phyloP scores from a whole-genome alignment of 495 filamentous ascomycete genomes.

The Penicillium simplicissimum region DNA sequence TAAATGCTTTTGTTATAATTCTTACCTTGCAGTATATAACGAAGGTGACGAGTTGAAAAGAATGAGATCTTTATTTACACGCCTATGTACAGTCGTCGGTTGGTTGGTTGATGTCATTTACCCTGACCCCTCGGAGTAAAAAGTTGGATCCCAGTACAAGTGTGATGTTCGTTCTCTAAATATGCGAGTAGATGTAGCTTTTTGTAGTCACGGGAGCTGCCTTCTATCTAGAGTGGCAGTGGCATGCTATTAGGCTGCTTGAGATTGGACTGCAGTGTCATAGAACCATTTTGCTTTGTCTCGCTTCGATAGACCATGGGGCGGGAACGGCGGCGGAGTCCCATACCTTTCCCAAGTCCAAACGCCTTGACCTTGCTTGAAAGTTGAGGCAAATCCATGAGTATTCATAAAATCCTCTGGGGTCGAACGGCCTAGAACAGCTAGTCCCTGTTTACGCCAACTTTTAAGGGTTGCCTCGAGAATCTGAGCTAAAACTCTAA shows the following conservation, averaged over 20 bases:
- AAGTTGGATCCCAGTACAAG: not conserved
- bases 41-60: too few relatives aligned
- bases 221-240: not conserved
- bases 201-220: not conserved
- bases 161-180: not conserved
- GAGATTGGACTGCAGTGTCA: not conserved
- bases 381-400: not conserved
- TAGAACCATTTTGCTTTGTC: not conserved
- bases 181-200: not conserved
- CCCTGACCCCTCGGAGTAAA: not conserved
- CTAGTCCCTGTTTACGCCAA: not conserved
- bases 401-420: not conserved
- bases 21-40: too few relatives aligned
- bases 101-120: not conserved
- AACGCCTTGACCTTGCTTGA: not conserved
- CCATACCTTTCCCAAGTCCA: not conserved
- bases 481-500: slow-evolving; percentile 1
- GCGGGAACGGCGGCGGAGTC: not conserved
- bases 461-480: slow-evolving; percentile 1
- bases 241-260: not conserved
- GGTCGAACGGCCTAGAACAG: not conserved
- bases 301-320: not conserved
- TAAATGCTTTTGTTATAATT: too few relatives aligned
- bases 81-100: not conserved
- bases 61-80: too few relatives aligned